Evolutionary conservation across 169 alveolate species (phyloP).

Genomic region (Eimeria sp.): DNA sequence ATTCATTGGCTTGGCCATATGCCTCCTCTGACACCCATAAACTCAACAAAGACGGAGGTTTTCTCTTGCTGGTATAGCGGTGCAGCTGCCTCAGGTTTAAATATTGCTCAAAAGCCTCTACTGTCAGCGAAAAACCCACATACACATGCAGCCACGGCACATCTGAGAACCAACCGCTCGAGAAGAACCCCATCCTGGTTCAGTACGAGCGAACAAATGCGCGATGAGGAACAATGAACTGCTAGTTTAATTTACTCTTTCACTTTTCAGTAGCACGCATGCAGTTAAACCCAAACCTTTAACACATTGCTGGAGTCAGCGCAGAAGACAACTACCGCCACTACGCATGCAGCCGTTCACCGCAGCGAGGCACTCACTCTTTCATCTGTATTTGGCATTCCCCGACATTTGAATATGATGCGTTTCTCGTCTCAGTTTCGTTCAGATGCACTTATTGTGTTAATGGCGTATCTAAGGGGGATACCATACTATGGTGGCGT

Average conservation of each 20-base stretch:
- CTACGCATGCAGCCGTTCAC: slow-evolving; percentile 9
- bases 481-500: background rate
- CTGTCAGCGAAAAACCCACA: slow-evolving; percentile 69
- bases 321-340: slow-evolving; percentile 5
- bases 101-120: slow-evolving; percentile 82
- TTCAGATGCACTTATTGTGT: background rate
- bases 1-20: slow-evolving; percentile 63
- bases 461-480: background rate
- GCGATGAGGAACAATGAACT: background rate
- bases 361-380: background rate
- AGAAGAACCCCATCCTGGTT: slow-evolving; percentile 50
- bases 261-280: background rate
- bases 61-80: slow-evolving; percentile 25
- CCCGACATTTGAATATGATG: background rate
- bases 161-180: slow-evolving; percentile 54
- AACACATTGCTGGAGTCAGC: background rate
- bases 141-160: slow-evolving; percentile 83
- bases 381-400: background rate
- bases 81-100: slow-evolving; percentile 73
- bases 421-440: background rate
- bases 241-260: background rate
- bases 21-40: slow-evolving; percentile 53
- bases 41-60: slow-evolving; percentile 33
- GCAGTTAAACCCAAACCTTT: background rate
- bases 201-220: slow-evolving; percentile 4